Conservation (phyloP, 257 asterid genomes). For the Gynochthodes officinalis region DNA sequence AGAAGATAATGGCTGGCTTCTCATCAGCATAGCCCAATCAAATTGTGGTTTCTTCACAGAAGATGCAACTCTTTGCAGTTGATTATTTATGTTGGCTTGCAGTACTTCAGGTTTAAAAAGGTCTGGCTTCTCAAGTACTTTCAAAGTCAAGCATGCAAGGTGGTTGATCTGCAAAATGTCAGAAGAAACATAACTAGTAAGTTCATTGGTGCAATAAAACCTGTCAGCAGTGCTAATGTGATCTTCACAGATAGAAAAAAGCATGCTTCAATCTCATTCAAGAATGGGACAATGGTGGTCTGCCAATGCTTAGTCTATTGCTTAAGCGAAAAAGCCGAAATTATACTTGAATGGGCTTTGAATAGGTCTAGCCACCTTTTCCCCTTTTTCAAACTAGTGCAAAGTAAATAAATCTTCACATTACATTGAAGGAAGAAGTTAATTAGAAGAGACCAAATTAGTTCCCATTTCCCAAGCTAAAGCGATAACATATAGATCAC, state of each 20-base stretch:
- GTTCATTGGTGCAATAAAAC: neutral
- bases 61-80: constrained; percentile 35
- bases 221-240: neutral
- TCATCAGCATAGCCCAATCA: constrained; percentile 27
- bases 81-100: constrained; percentile 33
- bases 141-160: constrained; percentile 40
- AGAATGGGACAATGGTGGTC: no score
- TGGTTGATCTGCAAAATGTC: constrained; percentile 14
- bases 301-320: neutral
- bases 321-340: no score
- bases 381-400: neutral
- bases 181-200: neutral
- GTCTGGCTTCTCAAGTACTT: constrained; percentile 46
- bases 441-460: neutral
- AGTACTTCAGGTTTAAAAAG: constrained; percentile 40
- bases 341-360: neutral
- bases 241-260: neutral
- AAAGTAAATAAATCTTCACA: neutral
- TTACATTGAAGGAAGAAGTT: neutral
- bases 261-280: neutral
- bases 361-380: neutral
- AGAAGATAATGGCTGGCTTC: constrained; percentile 3
- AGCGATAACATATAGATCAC: neutral
- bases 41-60: constrained; percentile 35
- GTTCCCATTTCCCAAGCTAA: neutral